Evolutionary conservation across 2,329 filamentous ascomycete genomes (phyloP).

Genomic region (Fusarium vanettenii): DNA sequence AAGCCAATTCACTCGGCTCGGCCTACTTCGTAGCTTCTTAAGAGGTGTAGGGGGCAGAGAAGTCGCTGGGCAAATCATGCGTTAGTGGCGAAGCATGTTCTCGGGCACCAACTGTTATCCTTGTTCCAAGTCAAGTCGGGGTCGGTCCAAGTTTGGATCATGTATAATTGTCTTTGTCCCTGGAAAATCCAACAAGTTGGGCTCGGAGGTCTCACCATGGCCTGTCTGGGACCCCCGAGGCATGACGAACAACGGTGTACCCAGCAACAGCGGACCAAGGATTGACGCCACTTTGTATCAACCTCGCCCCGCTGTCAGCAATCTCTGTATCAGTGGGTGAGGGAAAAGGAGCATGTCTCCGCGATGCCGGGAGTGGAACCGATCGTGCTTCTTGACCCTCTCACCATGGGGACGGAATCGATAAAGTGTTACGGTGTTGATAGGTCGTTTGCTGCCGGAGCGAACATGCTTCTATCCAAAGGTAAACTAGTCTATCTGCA

Average conservation of each 20-base stretch:
- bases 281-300: not conserved
- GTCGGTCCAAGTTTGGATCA: not conserved
- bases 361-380: not conserved
- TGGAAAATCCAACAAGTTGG: not conserved
- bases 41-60: not conserved
- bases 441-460: not conserved
- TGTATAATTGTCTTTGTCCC: not conserved
- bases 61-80: not conserved
- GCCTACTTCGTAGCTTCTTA: not conserved
- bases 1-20: not conserved
- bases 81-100: not conserved
- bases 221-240: not conserved
- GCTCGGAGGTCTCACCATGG: not conserved
- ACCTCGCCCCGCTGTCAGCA: not conserved
- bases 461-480: not conserved
- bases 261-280: not conserved
- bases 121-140: not conserved
- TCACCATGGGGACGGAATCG: not conserved
- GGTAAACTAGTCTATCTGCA: not conserved
- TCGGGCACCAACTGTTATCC: not conserved
- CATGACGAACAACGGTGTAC: not conserved
- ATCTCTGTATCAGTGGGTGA: not conserved
- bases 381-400: not conserved
- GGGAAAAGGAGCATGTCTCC: not conserved
- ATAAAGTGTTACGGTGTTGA: not conserved